Evolutionary conservation across 176 grass and related monocot genomes (phyloP), one percentile per base, ranked within the genome.

Genomic region (Rhynchospora pubera): DNA sequence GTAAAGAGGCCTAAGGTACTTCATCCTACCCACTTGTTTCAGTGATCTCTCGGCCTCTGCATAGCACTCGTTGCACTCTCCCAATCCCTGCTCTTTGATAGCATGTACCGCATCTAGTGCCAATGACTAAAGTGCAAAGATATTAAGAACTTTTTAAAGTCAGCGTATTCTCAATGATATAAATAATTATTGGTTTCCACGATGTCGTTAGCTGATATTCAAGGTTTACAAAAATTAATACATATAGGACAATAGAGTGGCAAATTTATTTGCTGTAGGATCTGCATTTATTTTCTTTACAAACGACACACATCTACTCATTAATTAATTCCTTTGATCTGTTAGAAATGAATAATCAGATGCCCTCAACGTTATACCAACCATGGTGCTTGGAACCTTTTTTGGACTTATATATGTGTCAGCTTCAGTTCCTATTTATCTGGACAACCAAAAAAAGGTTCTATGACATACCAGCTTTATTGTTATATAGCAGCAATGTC

Each of bases 1-100:
- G 78, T 98, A 98, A 21, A 98, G 90, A 0, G 82, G 89, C 6
- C 90, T 92, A 0, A 98, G 92, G 82, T 90, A 94, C 87, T 84
- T 98, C 95, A 94, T 98, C 84, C 90, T 92, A 12, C 95, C 95
- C 13, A 97, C 95, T 69, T 94, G 90, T 84, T 97, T 97, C 87
- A 97, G 82, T 18, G 87, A 90, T 81, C 79, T 94, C 85, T 94
- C 95, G 18, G 92, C 88, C 81, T 92, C 88, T 0, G 69, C 67
- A 82, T 86, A 87, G 85, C 91, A 94, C 53, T 90, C 88, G 57
- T 90, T 93, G 87, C 92, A 97, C 22, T 90, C 89, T 91, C 95
- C 0, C 91, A 94, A 34, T 94, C 89, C 39, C 90, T 80, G 83
- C 89, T 93, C 84, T 94, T 92, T 60, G 95, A 83, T 39, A 98